Evolutionary conservation across 2,329 filamentous ascomycete species (phyloP), one percentile per base, ranked within the genome.

Genomic region (Colletotrichum costaricense): DNA sequence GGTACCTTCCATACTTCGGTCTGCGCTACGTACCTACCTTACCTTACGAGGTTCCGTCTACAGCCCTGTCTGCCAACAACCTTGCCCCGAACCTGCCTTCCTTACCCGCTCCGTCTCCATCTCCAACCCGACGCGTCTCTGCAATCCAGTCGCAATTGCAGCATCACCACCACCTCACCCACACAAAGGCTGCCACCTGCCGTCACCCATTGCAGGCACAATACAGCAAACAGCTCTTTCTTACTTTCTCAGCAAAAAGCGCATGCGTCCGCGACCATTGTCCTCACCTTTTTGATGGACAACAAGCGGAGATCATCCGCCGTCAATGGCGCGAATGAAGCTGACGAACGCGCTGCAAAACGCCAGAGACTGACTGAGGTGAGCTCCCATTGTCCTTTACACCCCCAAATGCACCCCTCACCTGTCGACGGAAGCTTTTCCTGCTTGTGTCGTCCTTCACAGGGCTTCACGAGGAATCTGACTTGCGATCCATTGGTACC

Each of bases 331-430:
- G 80, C 81, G 63, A 82, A 82, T 59, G 88, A 90, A 71, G 81
- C 82, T 70, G 86, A 87, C 66, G 88, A 90, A 77, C 87, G 88
- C 78, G 85, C 86, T 68, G 82, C 86, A 7, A 91, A 91, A 83
- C 85, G 89, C 77, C 87, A 87, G 80, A 90, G 85, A 79, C 83
- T 82, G 78, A 84, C 83, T 79, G 87, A 86, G 80, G 88, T 88
- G 82, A 79, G 83, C 80, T 24, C 76, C 56, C 72, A 54, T 76
- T 59, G 65, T 75, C 6, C 67, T 55, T 63, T 64, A 30, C 55
- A 19, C 26, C 57, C 24, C 67, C 28, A 35, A 14, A 55, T n/a
- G 28, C 54, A 33, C 56, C 28, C 64, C 70, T 24, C 54, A 82
- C 82, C 80, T 57, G 52, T 63, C 22, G n/a, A 19, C 42, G n/a